Percentiles rank a stretch among this genome's conserved stretches.
phyloP scores from a whole-genome alignment of 257 asterid genomes.

The Fraxinus pennsylvanica region DNA sequence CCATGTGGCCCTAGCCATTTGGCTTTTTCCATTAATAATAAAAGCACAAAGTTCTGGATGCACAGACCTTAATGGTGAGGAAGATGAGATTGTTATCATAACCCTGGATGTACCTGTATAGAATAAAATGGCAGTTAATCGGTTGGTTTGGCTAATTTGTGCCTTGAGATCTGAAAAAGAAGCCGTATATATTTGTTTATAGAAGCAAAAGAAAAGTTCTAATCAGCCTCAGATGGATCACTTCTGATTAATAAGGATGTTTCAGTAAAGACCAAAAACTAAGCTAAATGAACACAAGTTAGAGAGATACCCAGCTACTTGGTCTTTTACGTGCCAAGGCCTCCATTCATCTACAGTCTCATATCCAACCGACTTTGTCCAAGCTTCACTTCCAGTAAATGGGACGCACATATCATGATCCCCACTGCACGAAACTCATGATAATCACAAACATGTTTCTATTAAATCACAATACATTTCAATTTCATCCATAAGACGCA shows the following conservation, averaged over 20 bases:
- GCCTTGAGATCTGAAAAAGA: not conserved
- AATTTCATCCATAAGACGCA: not conserved
- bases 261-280: not conserved
- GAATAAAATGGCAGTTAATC: slow-evolving; percentile 2
- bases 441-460: not conserved
- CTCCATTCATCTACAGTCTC: slow-evolving; percentile 74
- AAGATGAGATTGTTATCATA: slow-evolving; percentile 79
- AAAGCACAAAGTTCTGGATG: slow-evolving; percentile 9
- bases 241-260: not conserved
- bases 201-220: not conserved
- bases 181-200: not conserved
- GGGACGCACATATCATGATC: slow-evolving; percentile 99
- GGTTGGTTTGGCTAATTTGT: not conserved
- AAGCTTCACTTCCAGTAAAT: slow-evolving; percentile 81
- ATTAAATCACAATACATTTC: not conserved
- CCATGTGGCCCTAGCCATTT: no score
- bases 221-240: not conserved
- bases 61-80: slow-evolving; percentile 74
- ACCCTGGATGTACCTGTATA: slow-evolving; percentile 67
- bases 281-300: not conserved
- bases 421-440: slow-evolving; percentile 52
- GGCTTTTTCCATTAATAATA: not conserved
- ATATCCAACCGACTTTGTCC: slow-evolving; percentile 89
- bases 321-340: slow-evolving; percentile 68
- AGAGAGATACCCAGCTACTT: slow-evolving; percentile 76